These are phyloP conservation scores for Pulveroboletus ravenelii DNA, from an alignment of 768 basidiomycete species.

Conservation along the genomic window DNA sequence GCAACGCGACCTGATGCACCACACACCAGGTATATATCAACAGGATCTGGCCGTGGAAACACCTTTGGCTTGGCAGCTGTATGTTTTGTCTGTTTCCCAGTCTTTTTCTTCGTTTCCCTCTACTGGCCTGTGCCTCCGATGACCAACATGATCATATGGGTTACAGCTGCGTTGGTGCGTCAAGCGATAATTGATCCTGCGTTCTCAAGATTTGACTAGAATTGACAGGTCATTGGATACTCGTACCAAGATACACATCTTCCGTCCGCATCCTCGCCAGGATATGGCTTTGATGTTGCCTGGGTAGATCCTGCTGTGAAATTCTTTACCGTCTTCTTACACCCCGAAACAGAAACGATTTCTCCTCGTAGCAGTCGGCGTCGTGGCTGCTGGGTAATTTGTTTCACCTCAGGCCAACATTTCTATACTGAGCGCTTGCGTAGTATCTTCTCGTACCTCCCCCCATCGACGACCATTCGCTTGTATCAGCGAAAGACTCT, in stretches of 20 bases:
- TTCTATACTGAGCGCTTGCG: constrained; percentile 2
- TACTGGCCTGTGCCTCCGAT: constrained; percentile 73
- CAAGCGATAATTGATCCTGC: not conserved
- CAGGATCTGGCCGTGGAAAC: constrained; percentile 55
- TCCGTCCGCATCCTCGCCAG: constrained; percentile 44
- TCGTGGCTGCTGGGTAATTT: constrained; percentile 70
- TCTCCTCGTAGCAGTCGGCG: constrained; percentile 64
- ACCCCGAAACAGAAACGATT: constrained; percentile 49
- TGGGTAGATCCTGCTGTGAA: constrained; percentile 46
- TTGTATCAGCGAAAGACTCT: constrained; percentile 67
- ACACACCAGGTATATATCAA: constrained; percentile 59
- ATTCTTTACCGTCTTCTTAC: not conserved
- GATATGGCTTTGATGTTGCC: constrained; percentile 61
- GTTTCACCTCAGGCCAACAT: not conserved
- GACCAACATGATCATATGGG: constrained; percentile 65
- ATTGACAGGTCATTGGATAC: constrained; percentile 59
- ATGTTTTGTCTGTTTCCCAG: constrained; percentile 63
- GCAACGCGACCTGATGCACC: not conserved
- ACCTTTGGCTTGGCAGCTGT: constrained; percentile 68
- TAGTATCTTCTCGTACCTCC: constrained; percentile 67
- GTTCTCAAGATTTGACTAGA: not conserved
- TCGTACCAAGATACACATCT: constrained; percentile 63
- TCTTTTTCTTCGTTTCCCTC: constrained; percentile 64
- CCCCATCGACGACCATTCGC: constrained; percentile 73
- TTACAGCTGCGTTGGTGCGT: constrained; percentile 57